These are phyloP conservation scores for Teunomyces tritomae DNA, from an alignment of 805 yeast genomes.

Conservation along the genomic window DNA sequence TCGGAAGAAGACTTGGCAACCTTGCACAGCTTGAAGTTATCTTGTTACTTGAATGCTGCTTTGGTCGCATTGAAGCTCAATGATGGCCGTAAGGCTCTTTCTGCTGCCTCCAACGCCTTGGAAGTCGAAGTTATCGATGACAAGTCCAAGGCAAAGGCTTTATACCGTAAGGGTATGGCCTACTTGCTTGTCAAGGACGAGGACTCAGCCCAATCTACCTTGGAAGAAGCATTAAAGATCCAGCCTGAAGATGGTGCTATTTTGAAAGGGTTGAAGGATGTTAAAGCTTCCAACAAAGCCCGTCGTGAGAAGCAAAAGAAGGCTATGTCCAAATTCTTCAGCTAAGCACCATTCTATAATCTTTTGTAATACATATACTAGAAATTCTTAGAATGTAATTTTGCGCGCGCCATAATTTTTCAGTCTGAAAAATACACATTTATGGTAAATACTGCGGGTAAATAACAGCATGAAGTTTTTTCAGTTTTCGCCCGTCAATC, in stretches of 20 bases:
- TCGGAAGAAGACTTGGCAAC: slow-evolving; percentile 50
- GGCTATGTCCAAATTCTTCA: slow-evolving; percentile 69
- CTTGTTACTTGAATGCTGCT: slow-evolving; percentile 70
- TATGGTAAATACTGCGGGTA: neutral
- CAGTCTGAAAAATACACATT: neutral
- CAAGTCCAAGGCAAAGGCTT: slow-evolving; percentile 77
- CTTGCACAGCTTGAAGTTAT: slow-evolving; percentile 54
- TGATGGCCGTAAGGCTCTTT: slow-evolving; percentile 51
- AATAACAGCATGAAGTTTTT: slow-evolving; percentile 2
- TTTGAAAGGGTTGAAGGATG: slow-evolving; percentile 57
- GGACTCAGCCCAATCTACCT: slow-evolving; percentile 64
- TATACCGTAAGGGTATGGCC: slow-evolving; percentile 82
- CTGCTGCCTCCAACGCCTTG: slow-evolving; percentile 64
- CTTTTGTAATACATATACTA: neutral
- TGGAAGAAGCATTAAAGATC: slow-evolving; percentile 60
- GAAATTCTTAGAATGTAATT: neutral
- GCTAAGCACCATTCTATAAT: neutral
- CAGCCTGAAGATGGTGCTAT: slow-evolving; percentile 76
- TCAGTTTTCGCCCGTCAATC: slow-evolving; percentile 3
- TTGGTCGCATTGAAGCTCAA: slow-evolving; percentile 67
- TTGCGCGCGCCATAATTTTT: neutral
- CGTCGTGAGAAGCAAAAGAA: slow-evolving; percentile 68
- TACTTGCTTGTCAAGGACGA: slow-evolving; percentile 60
- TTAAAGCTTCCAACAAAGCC: slow-evolving; percentile 49
- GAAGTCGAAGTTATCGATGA: slow-evolving; percentile 58